Evolutionary conservation across 768 basidiomycete species (phyloP).

Genomic region (Cantharellus anzutake): DNA sequence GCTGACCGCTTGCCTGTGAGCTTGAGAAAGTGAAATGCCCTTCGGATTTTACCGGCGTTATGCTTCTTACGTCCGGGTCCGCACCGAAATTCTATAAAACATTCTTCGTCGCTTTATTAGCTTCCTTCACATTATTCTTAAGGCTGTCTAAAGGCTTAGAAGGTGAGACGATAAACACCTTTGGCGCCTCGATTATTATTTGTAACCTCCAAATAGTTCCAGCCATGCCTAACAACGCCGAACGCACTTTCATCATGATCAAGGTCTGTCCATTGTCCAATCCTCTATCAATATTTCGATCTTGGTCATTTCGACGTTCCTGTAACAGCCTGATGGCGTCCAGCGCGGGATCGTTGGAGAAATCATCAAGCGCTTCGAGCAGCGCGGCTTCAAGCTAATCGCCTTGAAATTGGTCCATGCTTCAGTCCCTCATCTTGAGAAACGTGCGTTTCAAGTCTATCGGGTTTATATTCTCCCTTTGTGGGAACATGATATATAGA

Average conservation of each 20-base stretch:
- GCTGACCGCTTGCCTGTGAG: too few species aligned
- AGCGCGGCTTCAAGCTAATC: conserved; percentile 93
- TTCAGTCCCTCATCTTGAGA: conserved; percentile 69
- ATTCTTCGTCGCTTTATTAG: background rate
- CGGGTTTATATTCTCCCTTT: background rate
- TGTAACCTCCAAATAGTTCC: background rate
- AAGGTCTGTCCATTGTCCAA: conserved; percentile 36
- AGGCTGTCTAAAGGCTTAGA: too few species aligned
- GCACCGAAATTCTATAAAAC: background rate
- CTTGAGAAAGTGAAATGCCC: background rate
- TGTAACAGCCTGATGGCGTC: conserved; percentile 83
- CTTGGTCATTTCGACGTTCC: background rate
- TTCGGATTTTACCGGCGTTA: background rate
- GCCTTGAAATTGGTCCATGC: conserved; percentile 84
- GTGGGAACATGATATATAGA: background rate
- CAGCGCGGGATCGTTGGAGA: conserved; percentile 88
- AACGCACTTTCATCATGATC: conserved; percentile 99
- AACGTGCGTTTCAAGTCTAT: conserved; percentile 31
- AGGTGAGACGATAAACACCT: too few species aligned
- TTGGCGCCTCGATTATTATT: too few species aligned
- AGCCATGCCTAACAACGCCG: conserved; percentile 41
- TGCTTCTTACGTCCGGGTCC: background rate
- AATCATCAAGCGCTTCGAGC: conserved; percentile 93
- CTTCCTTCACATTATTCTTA: too few species aligned
- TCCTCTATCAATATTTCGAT: conserved; percentile 2